Conservation (phyloP, 495 filamentous ascomycete species). For the Bacidia rubella region DNA sequence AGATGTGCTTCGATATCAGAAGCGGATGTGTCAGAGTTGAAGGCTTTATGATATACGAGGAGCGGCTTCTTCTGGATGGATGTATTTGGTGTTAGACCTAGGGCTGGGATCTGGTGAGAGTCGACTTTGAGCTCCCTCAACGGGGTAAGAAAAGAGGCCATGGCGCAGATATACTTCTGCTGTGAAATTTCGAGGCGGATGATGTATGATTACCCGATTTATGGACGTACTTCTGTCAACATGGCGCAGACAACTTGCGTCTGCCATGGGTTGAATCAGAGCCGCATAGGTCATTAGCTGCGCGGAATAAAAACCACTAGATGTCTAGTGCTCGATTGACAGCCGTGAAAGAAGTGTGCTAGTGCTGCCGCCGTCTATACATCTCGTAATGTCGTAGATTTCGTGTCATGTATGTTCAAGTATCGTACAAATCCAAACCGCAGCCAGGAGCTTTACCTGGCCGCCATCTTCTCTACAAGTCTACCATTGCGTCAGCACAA, state of each 20-base stretch:
- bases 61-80: conserved; percentile 50
- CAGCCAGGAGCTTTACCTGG: neutral
- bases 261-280: too few relatives aligned
- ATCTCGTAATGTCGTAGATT: neutral
- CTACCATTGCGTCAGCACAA: conserved; percentile 20
- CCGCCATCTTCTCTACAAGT: conserved; percentile 52
- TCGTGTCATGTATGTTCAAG: neutral
- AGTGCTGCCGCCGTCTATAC: neutral
- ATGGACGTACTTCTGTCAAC: too few relatives aligned
- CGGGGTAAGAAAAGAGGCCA: neutral
- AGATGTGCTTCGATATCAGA: conserved; percentile 42
- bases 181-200: neutral
- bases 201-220: neutral
- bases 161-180: too few relatives aligned
- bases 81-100: conserved; percentile 48
- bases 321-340: neutral
- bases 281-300: neutral
- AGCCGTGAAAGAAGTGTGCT: neutral
- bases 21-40: conserved; percentile 29
- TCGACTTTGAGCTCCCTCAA: conserved; percentile 38
- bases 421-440: neutral
- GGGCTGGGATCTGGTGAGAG: conserved; percentile 43
- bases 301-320: neutral
- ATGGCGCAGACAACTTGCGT: too few relatives aligned
- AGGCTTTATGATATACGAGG: conserved; percentile 45